Percentiles rank a stretch among this genome's conserved stretches.
phyloP scores from a whole-genome alignment of 78 protist species.

The Tieghemostelium lacteum region DNA sequence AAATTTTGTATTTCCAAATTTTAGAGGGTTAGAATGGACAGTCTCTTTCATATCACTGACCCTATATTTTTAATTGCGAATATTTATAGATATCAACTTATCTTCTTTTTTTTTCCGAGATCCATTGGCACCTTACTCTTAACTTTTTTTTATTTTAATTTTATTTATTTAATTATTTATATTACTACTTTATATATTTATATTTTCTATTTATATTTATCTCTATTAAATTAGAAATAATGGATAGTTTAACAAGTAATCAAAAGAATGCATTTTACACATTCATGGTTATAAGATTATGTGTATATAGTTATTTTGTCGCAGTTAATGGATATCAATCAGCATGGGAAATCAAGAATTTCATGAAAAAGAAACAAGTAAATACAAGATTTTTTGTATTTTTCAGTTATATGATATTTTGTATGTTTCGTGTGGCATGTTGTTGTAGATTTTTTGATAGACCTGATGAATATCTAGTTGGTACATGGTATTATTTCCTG shows the following conservation, averaged over 20 bases:
- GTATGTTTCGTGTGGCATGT: neutral
- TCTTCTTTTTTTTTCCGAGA: too few species aligned
- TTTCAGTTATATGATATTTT: neutral
- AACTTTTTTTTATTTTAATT: too few species aligned
- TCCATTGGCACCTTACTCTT: neutral
- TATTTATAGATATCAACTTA: neutral
- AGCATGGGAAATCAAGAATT: neutral
- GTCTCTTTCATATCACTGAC: too few species aligned
- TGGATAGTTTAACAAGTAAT: too few species aligned
- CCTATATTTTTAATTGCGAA: too few species aligned
- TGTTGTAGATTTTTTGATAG: neutral
- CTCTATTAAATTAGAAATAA: too few species aligned
- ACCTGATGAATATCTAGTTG: neutral
- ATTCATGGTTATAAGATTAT: neutral
- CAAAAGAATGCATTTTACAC: too few species aligned
- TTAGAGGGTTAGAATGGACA: neutral
- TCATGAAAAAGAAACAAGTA: neutral
- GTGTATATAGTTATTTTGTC: neutral
- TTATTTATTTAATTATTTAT: too few species aligned
- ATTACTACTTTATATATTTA: too few species aligned
- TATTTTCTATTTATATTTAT: too few species aligned
- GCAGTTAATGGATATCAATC: neutral
- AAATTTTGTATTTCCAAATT: too few species aligned
- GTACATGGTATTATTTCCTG: neutral
- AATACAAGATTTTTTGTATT: constrained; percentile 9